Base-by-base conservation (phyloP, 2,329 filamentous ascomycete genomes). In the Verticillium zaregamsianum region DNA sequence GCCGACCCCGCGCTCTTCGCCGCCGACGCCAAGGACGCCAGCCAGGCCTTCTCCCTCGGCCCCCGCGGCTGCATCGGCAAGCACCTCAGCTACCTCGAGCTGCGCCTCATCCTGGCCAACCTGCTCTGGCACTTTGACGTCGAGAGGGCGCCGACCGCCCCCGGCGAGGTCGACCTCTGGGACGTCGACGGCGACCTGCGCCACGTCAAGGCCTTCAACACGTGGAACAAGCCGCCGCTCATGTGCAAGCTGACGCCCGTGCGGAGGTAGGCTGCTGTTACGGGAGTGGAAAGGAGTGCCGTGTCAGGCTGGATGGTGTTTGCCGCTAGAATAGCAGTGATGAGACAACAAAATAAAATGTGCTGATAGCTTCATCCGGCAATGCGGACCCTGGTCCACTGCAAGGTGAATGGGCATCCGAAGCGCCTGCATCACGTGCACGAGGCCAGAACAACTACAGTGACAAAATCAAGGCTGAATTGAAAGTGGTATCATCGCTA, bases 51-150 rank as follows among this genome's bases (percentile, higher is more conserved):
- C 54, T 66, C 64, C 0, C 40, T 66, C 23, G 72, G 73, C 0
- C 70, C 72, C 2, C 66, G 73, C 1, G 68, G 71, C 55, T 76
- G 73, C 57, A 66, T 74, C 49, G 73, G 73, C 7, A 70, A 67
- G 64, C 72, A 70, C 20, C 66, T 74, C 15, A 71, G 70, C 3
- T 72, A 72, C 54, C 63, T 69, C 14, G 73, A 75, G 58, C 70
- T 73, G 66, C 67, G 69, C 1, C 61, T 73, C 2, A 66, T 71
- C 20, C 61, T 73, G 11, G 69, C 68, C 3, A 66, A 66, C 2
- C 39, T 73, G 8, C 57, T 73, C 6, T 69, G 64, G 62, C 62
- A 69, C 12, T 69, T 72, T 54, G 72, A 75, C 52, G 59, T 73
- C 15, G 63, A 69, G 59, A 60, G 76, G 5, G 64, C 64, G 3